Conservation (phyloP, 805 yeast genomes). For the Lipomyces yamadae region DNA sequence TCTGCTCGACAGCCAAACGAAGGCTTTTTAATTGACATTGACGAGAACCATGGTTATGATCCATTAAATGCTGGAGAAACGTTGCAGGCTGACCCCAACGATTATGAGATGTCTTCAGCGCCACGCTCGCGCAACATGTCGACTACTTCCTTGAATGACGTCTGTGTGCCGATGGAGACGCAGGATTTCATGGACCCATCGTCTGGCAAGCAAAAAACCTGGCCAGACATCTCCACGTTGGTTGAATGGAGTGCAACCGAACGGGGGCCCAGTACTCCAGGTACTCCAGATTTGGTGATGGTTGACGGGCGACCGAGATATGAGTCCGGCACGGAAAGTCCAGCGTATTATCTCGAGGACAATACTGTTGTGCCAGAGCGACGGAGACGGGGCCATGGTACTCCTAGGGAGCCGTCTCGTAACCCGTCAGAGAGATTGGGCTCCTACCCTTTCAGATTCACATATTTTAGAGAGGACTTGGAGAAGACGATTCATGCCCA, state of each 20-base stretch:
- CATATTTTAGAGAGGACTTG: constrained; percentile 86
- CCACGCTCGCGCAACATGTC: constrained; percentile 27
- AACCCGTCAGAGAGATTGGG: constrained; percentile 43
- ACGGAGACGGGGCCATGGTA: constrained; percentile 25
- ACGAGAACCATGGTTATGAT: not conserved
- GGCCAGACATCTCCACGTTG: constrained; percentile 85
- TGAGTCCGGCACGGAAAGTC: constrained; percentile 23
- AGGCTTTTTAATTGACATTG: constrained; percentile 8
- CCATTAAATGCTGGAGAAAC: constrained; percentile 6
- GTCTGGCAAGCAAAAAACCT: constrained; percentile 48
- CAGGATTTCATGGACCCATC: constrained; percentile 38
- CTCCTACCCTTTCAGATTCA: constrained; percentile 58
- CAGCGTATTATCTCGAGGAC: constrained; percentile 30
- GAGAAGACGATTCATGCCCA: constrained; percentile 91
- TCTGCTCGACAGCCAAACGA: constrained; percentile 9
- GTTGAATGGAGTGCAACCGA: constrained; percentile 81
- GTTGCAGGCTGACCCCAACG: not conserved
- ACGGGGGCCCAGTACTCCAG: constrained; percentile 53
- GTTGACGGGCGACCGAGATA: constrained; percentile 74
- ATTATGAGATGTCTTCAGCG: constrained; percentile 13
- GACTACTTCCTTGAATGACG: constrained; percentile 80
- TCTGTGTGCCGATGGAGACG: constrained; percentile 79
- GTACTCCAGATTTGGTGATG: constrained; percentile 61
- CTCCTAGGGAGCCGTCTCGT: constrained; percentile 51
- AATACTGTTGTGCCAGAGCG: constrained; percentile 28